Evolutionary conservation across 352 stramenopile species (phyloP).

Genomic region (Globisporangium solare): DNA sequence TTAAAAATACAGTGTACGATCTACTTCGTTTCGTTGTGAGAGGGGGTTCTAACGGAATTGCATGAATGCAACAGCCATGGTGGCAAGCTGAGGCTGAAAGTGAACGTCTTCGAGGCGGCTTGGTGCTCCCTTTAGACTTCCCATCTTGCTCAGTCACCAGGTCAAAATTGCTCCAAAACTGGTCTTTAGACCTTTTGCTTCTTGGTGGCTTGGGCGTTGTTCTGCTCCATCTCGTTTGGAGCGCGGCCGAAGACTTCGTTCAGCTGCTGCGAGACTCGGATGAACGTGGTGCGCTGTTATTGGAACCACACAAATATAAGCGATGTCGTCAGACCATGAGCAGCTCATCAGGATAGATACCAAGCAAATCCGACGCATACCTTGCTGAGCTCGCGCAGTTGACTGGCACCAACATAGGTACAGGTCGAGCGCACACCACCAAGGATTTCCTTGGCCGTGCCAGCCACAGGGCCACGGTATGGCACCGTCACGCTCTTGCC

Average conservation of each 20-base stretch:
- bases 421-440: slow-evolving; percentile 90
- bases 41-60: slow-evolving; percentile 1
- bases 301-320: too few species aligned
- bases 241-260: slow-evolving; percentile 89
- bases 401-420: slow-evolving; percentile 89
- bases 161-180: too few species aligned
- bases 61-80: background rate
- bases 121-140: too few species aligned
- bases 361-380: too few species aligned
- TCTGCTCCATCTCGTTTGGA: slow-evolving; percentile 71
- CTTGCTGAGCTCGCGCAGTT: slow-evolving; percentile 91
- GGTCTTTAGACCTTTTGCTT: slow-evolving; percentile 44
- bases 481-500: slow-evolving; percentile 90
- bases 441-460: slow-evolving; percentile 87
- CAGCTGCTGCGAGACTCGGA: slow-evolving; percentile 89
- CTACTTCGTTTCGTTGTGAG: slow-evolving; percentile 8
- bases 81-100: background rate
- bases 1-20: slow-evolving; percentile 13
- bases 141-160: too few species aligned
- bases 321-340: too few species aligned
- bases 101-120: background rate
- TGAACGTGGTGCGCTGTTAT: slow-evolving; percentile 85
- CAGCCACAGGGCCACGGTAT: slow-evolving; percentile 75
- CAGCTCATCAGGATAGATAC: too few species aligned
- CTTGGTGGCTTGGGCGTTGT: slow-evolving; percentile 28